phyloP scores from a whole-genome alignment of 169 alveolate species.

The Plasmodium gonderi region DNA sequence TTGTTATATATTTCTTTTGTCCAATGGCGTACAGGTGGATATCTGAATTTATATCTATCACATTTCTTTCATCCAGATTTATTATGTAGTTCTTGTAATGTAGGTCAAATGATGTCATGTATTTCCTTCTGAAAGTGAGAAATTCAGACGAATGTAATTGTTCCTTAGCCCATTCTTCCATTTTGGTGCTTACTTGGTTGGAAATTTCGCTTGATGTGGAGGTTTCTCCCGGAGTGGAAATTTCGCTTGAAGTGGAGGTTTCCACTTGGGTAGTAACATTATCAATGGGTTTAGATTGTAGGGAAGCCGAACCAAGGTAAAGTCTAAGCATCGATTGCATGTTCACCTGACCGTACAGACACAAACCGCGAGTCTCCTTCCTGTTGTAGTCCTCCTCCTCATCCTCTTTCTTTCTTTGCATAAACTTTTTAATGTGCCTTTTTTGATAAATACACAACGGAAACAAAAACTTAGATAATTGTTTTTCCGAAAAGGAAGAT shows the following conservation, averaged over 20 bases:
- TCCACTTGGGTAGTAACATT: too few relatives aligned
- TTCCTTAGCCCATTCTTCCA: not conserved
- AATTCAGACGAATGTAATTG: not conserved
- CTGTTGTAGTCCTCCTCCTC: slow-evolving; percentile 2
- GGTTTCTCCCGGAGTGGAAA: too few relatives aligned
- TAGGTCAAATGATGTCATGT: not conserved
- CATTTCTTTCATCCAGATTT: slow-evolving; percentile 24
- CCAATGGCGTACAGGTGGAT: slow-evolving; percentile 64
- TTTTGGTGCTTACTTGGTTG: not conserved
- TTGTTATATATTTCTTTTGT: slow-evolving; percentile 42
- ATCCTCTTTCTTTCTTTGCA: slow-evolving; percentile 13
- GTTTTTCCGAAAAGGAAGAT: slow-evolving; percentile 40
- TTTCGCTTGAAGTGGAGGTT: too few relatives aligned
- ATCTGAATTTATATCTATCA: slow-evolving; percentile 31
- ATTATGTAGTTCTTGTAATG: slow-evolving; percentile 34
- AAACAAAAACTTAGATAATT: slow-evolving; percentile 46
- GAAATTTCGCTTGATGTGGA: too few relatives aligned
- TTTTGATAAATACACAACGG: slow-evolving; percentile 26
- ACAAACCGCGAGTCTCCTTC: slow-evolving; percentile 45
- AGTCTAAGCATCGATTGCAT: slow-evolving; percentile 21
- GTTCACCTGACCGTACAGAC: slow-evolving; percentile 47
- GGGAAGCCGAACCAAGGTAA: slow-evolving; percentile 5
- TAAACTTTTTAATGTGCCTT: not conserved
- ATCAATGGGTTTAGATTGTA: too few relatives aligned
- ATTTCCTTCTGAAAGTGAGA: not conserved